Evolutionary conservation across 208 protist genomes (phyloP), one percentile per base, ranked within the genome.

Genomic region (Leishmania lainsoni): DNA sequence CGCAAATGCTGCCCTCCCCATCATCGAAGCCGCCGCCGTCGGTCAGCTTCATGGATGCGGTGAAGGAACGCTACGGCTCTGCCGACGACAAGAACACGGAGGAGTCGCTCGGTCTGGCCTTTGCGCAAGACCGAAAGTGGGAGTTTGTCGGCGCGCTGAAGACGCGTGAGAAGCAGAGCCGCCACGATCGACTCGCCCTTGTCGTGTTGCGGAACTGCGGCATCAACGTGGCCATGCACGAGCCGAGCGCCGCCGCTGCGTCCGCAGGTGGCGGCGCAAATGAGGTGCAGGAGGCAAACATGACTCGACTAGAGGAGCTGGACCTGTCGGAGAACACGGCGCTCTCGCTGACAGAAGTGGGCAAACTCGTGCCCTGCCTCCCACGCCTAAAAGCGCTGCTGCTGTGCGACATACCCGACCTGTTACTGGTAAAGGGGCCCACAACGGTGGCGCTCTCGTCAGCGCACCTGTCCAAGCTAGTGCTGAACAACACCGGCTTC

Each of bases 71-170:
- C 35, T 98, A 98, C 83, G 94, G 94, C 39, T 84, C 90, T n/a
- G 78, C 86, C 3, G 90, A 93, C 65, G 94, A 96, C 81, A 83
- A 45, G 42, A 0, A 76, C 5, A 61, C 72, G 20, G 73, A 78
- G 59, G 59, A 78, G 52, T 59, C 52, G 75, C 91, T 92, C 78
- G 84, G 76, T 71, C 59, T 73, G 1, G 68, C 69, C 22, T 71
- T 81, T 48, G 66, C 42, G 84, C 35, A 80, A 39, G 52, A 93
- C 79, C 92, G 93, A 45, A 94, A 87, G 68, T 98, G 94, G 94
- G 90, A 94, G 59, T 88, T 98, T 68, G 92, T 98, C 0, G 94
- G 94, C 32, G 94, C 94, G 83, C 92, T 95, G 63, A 83, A 94
- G 75, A 90, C 92, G 0, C 85, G 91, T 12, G 56, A 58, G 68